Base-by-base conservation (phyloP, 768 basidiomycete genomes). In the Mycena indigotica region DNA sequence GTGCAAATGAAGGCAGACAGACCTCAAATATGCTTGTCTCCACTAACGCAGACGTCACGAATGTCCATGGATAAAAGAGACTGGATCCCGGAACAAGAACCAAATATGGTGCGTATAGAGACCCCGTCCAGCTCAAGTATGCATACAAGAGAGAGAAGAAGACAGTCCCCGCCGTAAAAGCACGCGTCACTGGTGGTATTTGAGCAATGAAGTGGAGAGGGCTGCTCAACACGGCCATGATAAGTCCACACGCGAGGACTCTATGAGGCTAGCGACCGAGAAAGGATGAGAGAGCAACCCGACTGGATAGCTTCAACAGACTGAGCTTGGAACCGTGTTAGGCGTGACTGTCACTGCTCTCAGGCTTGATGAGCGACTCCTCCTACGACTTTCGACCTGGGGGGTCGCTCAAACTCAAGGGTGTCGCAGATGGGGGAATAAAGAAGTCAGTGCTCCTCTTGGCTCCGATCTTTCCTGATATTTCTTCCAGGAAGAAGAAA, bases 21-120 rank as follows among this genome's bases (percentile, higher is more conserved):
- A 94, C 97, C 84, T 95, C 95, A 56, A 91, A 73, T 53, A 95
- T 65, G 58, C 81, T 87, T 46, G 86, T 84, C 75, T 99, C 97
- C 17, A 97, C 90, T 58, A 95, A 83, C 19, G 85, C 88, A 2
- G 92, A 89, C 4, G 90, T 95, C n/a, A 94, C 74, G 63, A 98
- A 81, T 2, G 93, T 93, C 97, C 97, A 99, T 45, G 96, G 96
- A 60, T 87, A 86, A 71, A 88, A 92, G 28, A 93, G 65, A 65
- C 87, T 88, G 39, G 83, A 80, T 15, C 93, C 95, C 4, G 95
- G 95, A 12, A 91, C 79, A 57, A 95, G 76, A 5, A 88, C 85
- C 66, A 96, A 78, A 73, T 89, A 95, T 28, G 88, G 85, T 26
- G 67, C 78, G 53, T 67, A 75, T 59, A 70, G 72, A 57, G 66